phyloP scores from a whole-genome alignment of 768 basidiomycete genomes.

The Boletus vermiculosoides region DNA sequence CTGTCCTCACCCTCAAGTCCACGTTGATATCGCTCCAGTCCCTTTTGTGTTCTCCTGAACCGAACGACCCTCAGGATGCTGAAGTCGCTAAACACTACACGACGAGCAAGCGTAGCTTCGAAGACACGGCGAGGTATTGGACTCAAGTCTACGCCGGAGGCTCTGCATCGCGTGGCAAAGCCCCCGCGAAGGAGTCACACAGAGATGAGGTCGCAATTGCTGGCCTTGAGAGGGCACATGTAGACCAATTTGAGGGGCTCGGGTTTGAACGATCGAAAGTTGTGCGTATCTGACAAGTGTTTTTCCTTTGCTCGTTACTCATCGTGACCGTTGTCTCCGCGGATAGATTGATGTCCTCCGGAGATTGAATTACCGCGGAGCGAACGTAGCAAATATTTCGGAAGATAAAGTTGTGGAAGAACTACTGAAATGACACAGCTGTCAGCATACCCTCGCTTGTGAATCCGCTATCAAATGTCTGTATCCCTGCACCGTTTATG shows the following conservation, averaged over 20 bases:
- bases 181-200: conserved; percentile 28
- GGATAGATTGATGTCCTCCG: conserved; percentile 82
- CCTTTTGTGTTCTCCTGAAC: conserved; percentile 89
- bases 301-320: background rate
- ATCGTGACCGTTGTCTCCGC: background rate
- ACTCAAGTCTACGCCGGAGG: conserved; percentile 89
- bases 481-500: conserved; percentile 27
- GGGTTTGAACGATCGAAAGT: conserved; percentile 85
- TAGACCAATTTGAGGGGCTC: conserved; percentile 77
- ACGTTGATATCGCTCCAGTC: conserved; percentile 95
- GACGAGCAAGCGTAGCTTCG: conserved; percentile 82
- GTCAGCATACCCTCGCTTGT: conserved; percentile 25
- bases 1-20: conserved; percentile 93
- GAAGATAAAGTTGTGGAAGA: conserved; percentile 88
- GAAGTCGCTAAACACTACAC: conserved; percentile 98
- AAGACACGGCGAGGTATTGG: conserved; percentile 93
- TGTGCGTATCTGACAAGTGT: conserved; percentile 48
- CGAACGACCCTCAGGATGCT: conserved; percentile 95
- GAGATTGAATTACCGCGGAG: conserved; percentile 82
- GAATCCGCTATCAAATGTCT: conserved; percentile 20
- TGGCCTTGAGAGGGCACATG: conserved; percentile 79
- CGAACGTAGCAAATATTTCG: conserved; percentile 73
- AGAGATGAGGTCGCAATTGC: conserved; percentile 62
- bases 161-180: conserved; percentile 47
- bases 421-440: conserved; percentile 57